Evolutionary conservation across 495 filamentous ascomycete species (phyloP), one percentile per base, ranked within the genome.

Genomic region (Ramalina intermedia): DNA sequence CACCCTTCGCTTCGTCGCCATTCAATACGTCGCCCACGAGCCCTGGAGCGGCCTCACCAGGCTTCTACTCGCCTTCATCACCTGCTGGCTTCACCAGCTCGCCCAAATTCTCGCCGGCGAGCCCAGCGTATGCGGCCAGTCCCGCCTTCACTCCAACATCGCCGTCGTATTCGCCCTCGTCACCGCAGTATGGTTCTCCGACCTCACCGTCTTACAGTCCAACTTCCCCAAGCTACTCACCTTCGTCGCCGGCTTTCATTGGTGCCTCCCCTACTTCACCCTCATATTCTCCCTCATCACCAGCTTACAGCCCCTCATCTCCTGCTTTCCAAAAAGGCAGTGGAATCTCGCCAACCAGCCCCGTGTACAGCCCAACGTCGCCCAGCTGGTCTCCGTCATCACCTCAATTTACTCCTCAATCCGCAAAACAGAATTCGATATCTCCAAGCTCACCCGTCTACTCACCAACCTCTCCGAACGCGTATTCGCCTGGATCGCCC

Each of bases 121-220:
- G 82, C 40, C 85, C 79, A 24, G 71, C 73, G 41, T 87, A 84
- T 60, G 75, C 69, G 11, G 80, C 84, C 17, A 86, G 83, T 47
- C 85, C 79, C 14, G 72, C 75, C 29, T 89, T 87, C 61, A 78
- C 71, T 14, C 82, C 85, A 1, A 75, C 79, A 1, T 88, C 82
- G 27, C 85, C 86, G 27, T 85, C 81, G 0, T 94, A 93, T 59
- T 87, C 81, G 53, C 87, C 87, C 1, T 88, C 85, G 0, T 91
- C 86, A 37, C 88, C 89, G 33, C 79, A 70, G 41, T 90, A 87
- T 66, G 88, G 85, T 12, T 83, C 80, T 2, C 81, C 80, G 7
- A 79, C 79, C 0, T 79, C 74, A 2, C 85, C 85, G 9, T 79
- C 73, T 39, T 90, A 87, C 61, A 87, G 81, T 55, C 87, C 87